phyloP scores from a whole-genome alignment of 768 basidiomycete genomes.

The Auricularia sp. region DNA sequence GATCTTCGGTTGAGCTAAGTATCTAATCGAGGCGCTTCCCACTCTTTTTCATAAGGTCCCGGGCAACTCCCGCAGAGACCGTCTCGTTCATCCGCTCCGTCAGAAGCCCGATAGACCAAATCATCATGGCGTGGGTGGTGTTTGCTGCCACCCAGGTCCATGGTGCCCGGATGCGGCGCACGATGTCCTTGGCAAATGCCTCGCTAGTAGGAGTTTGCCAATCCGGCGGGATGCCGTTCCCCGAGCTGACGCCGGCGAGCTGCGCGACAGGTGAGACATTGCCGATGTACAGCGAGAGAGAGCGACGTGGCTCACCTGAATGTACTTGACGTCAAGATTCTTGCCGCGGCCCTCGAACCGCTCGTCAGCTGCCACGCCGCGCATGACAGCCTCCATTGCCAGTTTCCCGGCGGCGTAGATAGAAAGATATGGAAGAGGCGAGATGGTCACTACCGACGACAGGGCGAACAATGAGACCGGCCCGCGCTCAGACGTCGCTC shows the following conservation, averaged over 20 bases:
- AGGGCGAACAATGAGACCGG: conserved; percentile 4
- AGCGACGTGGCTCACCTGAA: not conserved
- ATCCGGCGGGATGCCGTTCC: not conserved
- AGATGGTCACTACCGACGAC: conserved; percentile 4
- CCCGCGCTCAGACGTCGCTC: not conserved
- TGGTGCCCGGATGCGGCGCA: not conserved
- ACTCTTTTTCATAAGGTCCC: too few species aligned
- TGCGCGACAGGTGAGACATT: not conserved
- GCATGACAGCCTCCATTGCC: conserved; percentile 3
- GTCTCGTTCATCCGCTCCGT: not conserved
- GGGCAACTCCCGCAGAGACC: too few species aligned
- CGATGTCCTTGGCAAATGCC: not conserved
- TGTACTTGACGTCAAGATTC: not conserved
- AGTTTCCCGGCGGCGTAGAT: conserved; percentile 6
- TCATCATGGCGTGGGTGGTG: not conserved
- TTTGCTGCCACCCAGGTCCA: not conserved
- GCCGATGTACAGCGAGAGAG: not conserved
- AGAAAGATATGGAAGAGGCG: conserved; percentile 6
- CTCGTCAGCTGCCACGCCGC: conserved; percentile 6
- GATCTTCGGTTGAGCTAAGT: too few species aligned
- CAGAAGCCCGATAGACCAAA: not conserved
- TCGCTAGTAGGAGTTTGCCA: not conserved
- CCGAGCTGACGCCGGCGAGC: not conserved
- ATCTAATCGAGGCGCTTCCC: too few species aligned
- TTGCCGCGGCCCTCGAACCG: conserved; percentile 1